Evolutionary conservation across 108 stramenopile genomes (phyloP).

Genomic region (Cylindrotheca closterium): DNA sequence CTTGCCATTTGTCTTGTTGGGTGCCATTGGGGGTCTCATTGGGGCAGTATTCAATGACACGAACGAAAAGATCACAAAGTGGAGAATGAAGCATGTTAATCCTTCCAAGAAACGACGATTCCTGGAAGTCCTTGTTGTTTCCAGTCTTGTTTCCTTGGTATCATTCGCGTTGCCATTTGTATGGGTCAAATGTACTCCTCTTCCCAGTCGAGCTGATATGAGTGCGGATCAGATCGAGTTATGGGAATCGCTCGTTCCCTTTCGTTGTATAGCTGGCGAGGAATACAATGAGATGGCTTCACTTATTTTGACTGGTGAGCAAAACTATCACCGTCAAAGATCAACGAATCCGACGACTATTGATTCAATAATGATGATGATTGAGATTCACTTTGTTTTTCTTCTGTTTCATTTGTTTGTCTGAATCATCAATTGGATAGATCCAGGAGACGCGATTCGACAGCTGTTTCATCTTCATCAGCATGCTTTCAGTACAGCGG

Average conservation of each 20-base stretch:
- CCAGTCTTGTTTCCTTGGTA: conserved; percentile 27
- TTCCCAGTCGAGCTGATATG: conserved; percentile 11
- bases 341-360: too few species aligned
- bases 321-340: too few species aligned
- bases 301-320: conserved; percentile 72
- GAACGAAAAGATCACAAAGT: conserved; percentile 42
- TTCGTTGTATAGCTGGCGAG: conserved; percentile 39
- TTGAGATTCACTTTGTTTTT: too few species aligned
- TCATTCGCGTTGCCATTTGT: conserved; percentile 30
- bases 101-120: conserved; percentile 32
- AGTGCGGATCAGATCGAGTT: conserved; percentile 25
- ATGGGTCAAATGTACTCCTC: conserved; percentile 25
- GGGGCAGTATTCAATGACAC: conserved; percentile 57
- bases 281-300: conserved; percentile 84
- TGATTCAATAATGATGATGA: too few species aligned
- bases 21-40: conserved; percentile 73
- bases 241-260: conserved; percentile 21
- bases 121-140: conserved; percentile 43
- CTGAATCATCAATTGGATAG: too few species aligned
- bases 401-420: too few species aligned
- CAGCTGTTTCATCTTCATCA: conserved; percentile 51
- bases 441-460: conserved; percentile 42
- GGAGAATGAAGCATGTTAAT: conserved; percentile 44
- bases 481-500: conserved; percentile 27
- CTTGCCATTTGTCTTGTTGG: conserved; percentile 66